Evolutionary conservation across 1,284 basidiomycete genomes (phyloP), one percentile per base, ranked within the genome.

Genomic region (Fomes fomentarius): DNA sequence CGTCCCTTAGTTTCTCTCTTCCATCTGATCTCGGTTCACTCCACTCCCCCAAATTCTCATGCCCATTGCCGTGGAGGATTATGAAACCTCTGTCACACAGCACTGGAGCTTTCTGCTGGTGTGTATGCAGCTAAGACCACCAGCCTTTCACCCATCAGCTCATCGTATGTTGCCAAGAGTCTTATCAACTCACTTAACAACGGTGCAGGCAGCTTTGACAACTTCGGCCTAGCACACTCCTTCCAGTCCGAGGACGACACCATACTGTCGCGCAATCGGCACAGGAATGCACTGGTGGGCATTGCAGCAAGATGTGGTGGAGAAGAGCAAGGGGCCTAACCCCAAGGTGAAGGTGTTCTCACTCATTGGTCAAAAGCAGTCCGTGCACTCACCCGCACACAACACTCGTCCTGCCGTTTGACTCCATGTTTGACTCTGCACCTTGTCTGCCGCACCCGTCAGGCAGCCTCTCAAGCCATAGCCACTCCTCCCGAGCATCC

Each of bases 281-380:
- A 71, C 25, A 63, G 65, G 57, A 56, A 45, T 26, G 57, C 64
- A 22, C 61, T 65, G 81, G 42, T 83, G 83, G 83, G 81, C 83
- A 66, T 76, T 79, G 26, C 56, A 57, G 41, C 59, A 61, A 39
- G 59, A 61, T 34, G 61, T 70, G 19, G 64, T 68, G 60, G 64
- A 65, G 48, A 62, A 80, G 57, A 82, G 77, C 65, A 87, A 82
- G 65, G 83, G 87, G 4, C 79, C 93, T 57, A 94, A 94, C 69
- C 91, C 91, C 1, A 89, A 89, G 67, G 91, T 91, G 47, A 92
- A 93, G 66, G 91, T 84, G 42, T 94, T 94, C 75, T 86, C 76
- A 63, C 75, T 88, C 50, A 61, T 53, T 54, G n/a, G n/a, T n/a
- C n/a, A n/a, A n/a, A 68, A 64, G 50, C 66, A 65, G 59, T 52